Evolutionary conservation across 2,329 filamentous ascomycete genomes (phyloP).

Genomic region (Aspergillus transmontanensis): DNA sequence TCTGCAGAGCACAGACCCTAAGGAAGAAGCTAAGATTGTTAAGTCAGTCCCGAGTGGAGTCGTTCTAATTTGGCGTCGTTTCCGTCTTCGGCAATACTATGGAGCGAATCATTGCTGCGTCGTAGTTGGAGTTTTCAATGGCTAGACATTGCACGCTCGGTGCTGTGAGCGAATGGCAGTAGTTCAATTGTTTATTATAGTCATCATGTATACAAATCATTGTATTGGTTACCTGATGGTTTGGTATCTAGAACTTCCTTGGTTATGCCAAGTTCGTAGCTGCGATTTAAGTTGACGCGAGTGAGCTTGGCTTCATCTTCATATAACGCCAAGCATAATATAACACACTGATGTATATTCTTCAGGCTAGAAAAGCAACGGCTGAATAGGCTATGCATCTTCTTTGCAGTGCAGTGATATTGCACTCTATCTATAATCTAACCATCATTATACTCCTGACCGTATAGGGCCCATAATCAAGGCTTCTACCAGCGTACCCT

Average conservation of each 20-base stretch:
- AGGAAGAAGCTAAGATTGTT: neutral
- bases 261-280: neutral
- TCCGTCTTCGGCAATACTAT: neutral
- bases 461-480: conserved; percentile 70
- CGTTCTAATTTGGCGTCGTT: neutral
- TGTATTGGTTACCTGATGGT: neutral
- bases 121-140: neutral
- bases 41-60: neutral
- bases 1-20: neutral
- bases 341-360: neutral
- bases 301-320: neutral
- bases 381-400: neutral
- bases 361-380: neutral
- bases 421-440: neutral
- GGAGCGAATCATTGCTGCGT: neutral
- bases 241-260: neutral
- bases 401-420: neutral
- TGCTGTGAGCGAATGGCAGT: neutral
- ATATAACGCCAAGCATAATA: neutral
- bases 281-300: neutral
- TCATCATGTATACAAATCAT: neutral
- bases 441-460: neutral
- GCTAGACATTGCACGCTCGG: neutral
- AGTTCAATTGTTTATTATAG: neutral
- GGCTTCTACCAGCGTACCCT: conserved; percentile 73